Evolutionary conservation across 306 rosid species (phyloP), one percentile per base, ranked within the genome.

Genomic region (Prunus mira): DNA sequence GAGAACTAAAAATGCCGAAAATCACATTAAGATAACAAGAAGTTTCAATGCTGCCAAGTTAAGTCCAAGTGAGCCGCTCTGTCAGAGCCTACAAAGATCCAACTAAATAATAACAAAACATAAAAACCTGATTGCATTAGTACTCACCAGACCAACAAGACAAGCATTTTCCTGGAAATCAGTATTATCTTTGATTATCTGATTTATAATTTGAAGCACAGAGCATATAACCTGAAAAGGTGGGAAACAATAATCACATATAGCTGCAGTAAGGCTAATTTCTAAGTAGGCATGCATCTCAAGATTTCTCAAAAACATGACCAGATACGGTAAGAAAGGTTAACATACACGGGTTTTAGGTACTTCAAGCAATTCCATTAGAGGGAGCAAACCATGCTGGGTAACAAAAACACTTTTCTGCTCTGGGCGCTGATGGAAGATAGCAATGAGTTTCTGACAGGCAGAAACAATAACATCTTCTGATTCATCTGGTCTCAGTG

Each of bases 131-230:
- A 72, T 72, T 24, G 50, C 61, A 73, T 9, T 12, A 64, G 52
- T 65, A 86, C 97, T 88, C 83, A 96, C 99, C 92, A 96, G 81
- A 83, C 99, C 99, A 79, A 96, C 96, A 81, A 92, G 97, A 80
- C 99, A 92, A 3, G 99, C 99, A 68, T 92, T 96, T 86, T 92
- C 99, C 81, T 89, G 99, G 79, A 92, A 92, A 82, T 91, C 99
- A 52, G 87, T 80, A 77, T 91, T 96, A 84, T 92, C 98, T 72
- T 83, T 96, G 75, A 96, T 80, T 69, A 96, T 86, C 88, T 88
- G 99, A 87, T 96, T 96, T 84, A 92, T 80, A 80, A 96, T 93
- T 85, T 96, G 98, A 81, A 96, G 98, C 80, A 92, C 99, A 50
- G 98, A 91, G 83, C 99, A 96, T 79, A 88, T 88, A 75, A 92